Conservation (phyloP, 768 basidiomycete species). For the Boletus huronensis region DNA sequence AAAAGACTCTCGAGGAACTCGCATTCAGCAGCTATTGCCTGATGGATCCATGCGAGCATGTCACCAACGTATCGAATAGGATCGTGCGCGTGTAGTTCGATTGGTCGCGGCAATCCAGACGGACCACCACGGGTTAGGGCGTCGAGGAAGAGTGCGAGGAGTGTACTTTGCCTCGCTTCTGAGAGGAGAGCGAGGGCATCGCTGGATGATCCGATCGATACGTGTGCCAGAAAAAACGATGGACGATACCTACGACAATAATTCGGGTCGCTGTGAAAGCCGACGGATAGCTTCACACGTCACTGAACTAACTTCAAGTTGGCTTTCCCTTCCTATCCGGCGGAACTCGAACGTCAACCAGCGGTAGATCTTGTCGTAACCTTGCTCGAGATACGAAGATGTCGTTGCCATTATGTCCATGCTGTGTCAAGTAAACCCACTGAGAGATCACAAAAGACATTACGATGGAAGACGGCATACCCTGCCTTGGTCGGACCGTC, state of each 20-base stretch:
- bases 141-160: constrained; percentile 78
- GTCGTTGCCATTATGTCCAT: constrained; percentile 87
- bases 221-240: neutral
- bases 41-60: constrained; percentile 99
- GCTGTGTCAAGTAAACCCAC: constrained; percentile 37
- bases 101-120: constrained; percentile 82
- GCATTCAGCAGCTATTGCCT: constrained; percentile 89
- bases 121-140: constrained; percentile 88
- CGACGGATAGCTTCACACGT: constrained; percentile 73
- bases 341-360: constrained; percentile 86
- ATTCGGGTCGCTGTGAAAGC: constrained; percentile 72
- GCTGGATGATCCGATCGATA: constrained; percentile 32
- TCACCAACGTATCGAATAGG: constrained; percentile 95
- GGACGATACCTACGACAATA: constrained; percentile 43
- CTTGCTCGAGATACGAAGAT: constrained; percentile 79
- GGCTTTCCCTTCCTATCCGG: constrained; percentile 67
- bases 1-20: constrained; percentile 92
- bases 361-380: constrained; percentile 83
- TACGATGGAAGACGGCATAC: constrained; percentile 36
- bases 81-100: constrained; percentile 97
- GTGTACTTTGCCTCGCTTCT: constrained; percentile 74
- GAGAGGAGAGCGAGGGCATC: constrained; percentile 78
- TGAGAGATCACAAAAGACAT: neutral
- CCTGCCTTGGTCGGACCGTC: constrained; percentile 75
- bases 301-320: constrained; percentile 60